These are phyloP conservation scores for Cucumis hystrix DNA, from an alignment of 306 rosid species.

Conservation along the genomic window DNA sequence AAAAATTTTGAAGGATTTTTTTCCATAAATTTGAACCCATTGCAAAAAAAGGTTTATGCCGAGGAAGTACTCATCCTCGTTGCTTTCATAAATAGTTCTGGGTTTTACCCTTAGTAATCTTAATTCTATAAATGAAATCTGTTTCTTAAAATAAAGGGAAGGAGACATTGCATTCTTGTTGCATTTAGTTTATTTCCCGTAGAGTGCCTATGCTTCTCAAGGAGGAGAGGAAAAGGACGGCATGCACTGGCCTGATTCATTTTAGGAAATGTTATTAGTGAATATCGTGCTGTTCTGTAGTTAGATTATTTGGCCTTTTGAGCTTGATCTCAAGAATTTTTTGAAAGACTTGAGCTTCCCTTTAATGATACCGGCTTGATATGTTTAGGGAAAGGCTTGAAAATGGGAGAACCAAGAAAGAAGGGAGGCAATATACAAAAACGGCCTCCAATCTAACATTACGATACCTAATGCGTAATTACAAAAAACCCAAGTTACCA, in stretches of 20 bases:
- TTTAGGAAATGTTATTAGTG: background rate
- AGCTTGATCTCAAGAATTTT: conserved; percentile 15
- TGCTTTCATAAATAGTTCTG: background rate
- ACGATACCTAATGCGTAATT: background rate
- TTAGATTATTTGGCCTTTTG: conserved; percentile 7
- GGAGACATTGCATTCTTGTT: background rate
- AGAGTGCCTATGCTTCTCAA: background rate
- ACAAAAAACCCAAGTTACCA: background rate
- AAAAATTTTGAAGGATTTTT: background rate
- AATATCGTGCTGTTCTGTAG: background rate
- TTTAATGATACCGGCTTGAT: conserved; percentile 15
- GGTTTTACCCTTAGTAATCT: background rate
- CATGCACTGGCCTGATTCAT: background rate
- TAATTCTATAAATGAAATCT: background rate
- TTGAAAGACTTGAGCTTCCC: conserved; percentile 24
- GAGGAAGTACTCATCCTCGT: background rate
- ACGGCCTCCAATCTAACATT: background rate
- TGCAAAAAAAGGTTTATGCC: background rate
- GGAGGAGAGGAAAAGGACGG: background rate
- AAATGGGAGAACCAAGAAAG: conserved; percentile 29
- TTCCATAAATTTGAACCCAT: background rate
- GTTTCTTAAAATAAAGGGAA: background rate
- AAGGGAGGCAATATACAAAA: background rate
- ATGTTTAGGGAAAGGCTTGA: conserved; percentile 22
- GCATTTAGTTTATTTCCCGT: background rate